phyloP scores from a whole-genome alignment of 1,284 basidiomycete species.

The Ceratobasidium sp. region DNA sequence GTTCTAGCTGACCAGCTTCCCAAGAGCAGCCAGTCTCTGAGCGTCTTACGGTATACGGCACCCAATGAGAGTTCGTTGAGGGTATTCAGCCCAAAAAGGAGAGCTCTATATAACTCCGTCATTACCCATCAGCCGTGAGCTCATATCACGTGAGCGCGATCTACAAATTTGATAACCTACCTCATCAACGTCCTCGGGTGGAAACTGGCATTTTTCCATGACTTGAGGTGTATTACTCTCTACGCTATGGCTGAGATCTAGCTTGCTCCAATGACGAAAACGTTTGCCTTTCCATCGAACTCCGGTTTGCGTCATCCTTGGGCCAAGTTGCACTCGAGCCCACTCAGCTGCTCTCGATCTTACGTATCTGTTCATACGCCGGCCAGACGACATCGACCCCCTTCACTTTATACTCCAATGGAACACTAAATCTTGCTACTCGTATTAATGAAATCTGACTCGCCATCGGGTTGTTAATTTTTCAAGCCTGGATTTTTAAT shows the following conservation, averaged over 20 bases:
- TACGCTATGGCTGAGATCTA: not conserved
- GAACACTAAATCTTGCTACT: not conserved
- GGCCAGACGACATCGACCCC: not conserved
- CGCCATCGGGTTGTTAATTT: too few species aligned
- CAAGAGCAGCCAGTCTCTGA: too few species aligned
- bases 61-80: too few species aligned
- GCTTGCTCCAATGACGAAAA: conserved; percentile 11
- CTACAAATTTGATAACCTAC: too few species aligned
- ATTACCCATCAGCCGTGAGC: too few species aligned
- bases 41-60: too few species aligned
- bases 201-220: not conserved
- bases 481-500: not conserved
- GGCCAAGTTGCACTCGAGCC: not conserved
- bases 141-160: too few species aligned
- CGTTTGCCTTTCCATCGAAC: not conserved
- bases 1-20: too few species aligned
- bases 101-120: too few species aligned
- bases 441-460: not conserved
- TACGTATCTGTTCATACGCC: not conserved
- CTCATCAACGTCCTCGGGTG: not conserved
- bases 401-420: not conserved
- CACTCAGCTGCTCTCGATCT: not conserved
- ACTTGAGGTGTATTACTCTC: not conserved
- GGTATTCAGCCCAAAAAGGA: too few species aligned
- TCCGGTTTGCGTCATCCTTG: not conserved